Evolutionary conservation across 768 basidiomycete genomes (phyloP).

Genomic region (Boletus subcaerulescens): DNA sequence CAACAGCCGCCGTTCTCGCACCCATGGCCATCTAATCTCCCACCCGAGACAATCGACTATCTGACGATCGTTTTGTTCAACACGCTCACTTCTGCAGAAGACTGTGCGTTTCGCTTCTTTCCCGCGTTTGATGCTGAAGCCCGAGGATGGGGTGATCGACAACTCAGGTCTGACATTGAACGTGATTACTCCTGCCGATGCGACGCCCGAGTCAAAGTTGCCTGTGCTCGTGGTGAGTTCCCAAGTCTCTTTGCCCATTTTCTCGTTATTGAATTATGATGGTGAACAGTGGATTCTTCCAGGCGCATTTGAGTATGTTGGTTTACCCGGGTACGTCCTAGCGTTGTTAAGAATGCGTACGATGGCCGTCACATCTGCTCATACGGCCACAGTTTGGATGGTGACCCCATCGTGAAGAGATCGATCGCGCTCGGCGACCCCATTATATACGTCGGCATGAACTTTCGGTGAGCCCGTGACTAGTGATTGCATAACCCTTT

Average conservation of each 20-base stretch:
- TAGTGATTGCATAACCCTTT: too few relatives aligned
- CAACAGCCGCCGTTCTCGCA: constrained; percentile 1
- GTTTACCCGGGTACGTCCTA: constrained; percentile 8
- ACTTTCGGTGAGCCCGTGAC: constrained; percentile 35
- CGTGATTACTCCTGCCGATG: constrained; percentile 43
- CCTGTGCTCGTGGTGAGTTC: constrained; percentile 52
- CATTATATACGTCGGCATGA: constrained; percentile 38
- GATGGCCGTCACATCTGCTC: background rate
- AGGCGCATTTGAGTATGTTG: constrained; percentile 36
- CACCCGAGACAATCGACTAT: constrained; percentile 16
- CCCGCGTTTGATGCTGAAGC: background rate
- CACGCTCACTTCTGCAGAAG: constrained; percentile 35
- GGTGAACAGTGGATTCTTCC: constrained; percentile 32
- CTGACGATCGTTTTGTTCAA: constrained; percentile 27
- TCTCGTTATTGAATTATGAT: too few relatives aligned
- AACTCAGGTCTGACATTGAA: constrained; percentile 52
- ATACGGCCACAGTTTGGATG: constrained; percentile 8
- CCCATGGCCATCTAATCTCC: constrained; percentile 11
- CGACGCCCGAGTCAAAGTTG: constrained; percentile 41
- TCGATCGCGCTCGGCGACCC: constrained; percentile 32
- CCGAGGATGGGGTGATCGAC: background rate
- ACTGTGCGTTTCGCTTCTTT: constrained; percentile 37
- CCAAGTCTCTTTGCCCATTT: constrained; percentile 12
- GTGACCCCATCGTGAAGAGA: constrained; percentile 29
- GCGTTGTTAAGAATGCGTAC: too few relatives aligned